Base-by-base conservation (phyloP, 768 basidiomycete genomes). In the Agaricus blazei region DNA sequence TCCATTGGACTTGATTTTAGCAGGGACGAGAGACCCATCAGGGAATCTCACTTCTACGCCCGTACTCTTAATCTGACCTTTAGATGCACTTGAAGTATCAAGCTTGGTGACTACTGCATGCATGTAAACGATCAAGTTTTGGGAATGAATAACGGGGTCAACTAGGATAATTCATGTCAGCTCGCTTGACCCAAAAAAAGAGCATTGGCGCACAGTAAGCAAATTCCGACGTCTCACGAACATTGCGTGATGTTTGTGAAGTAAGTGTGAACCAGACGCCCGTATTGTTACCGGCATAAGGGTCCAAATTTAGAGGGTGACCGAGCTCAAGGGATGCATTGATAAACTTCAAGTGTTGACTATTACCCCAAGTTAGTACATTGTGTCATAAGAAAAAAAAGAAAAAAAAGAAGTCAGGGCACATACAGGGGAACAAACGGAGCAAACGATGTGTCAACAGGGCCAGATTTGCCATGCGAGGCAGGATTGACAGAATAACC, bases 211-310 rank as follows among this genome's bases (percentile, higher is more conserved):
- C 45, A 70, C 70, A 37, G 50, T 71, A 69, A 11, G 64, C 69
- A 51, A 68, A 69, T 54, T 71, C 67, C 11, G 70, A 63, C 3
- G 67, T 64, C 43, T 65, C 67, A 9, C 69, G 63, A 14, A 60
- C 56, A 26, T 70, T 65, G 6, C 64, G 85, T 84, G 65, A 80
- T 84, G 58, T 70, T 75, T 28, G 82, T 83, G 27, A 70, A 71
- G 54, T 85, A 78, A 15, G 73, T 75, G 59, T 77, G 65, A 87
- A 75, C 64, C 80, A 80, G 3, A 72, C 70, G 51, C 84, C 81
- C 65, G 75, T 70, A 64, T 75, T 76, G 45, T 74, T 62, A n/a
- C 82, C 83, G 43, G 72, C 70, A 62, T 78, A 74, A 3, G 78
- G 70, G 60, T 84, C 80, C 2, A 29, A n/a, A 48, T 71, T 70